phyloP scores from a whole-genome alignment of 2,329 filamentous ascomycete species.

The Sporothrix sp. region DNA sequence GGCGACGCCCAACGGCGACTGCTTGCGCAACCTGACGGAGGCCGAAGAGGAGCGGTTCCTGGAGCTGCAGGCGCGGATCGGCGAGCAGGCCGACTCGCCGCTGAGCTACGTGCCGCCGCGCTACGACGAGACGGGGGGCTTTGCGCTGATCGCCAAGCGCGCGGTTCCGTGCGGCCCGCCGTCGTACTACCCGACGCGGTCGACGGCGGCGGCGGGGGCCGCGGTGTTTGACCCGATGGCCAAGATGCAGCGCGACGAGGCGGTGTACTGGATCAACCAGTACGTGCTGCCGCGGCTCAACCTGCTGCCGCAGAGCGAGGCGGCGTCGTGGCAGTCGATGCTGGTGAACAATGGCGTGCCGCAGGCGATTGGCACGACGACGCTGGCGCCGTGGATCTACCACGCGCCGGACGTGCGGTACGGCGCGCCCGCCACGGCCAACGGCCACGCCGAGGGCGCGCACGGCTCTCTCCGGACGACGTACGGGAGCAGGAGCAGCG shows the following conservation, averaged over 20 bases:
- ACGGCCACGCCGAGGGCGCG: neutral
- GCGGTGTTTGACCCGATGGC: slow-evolving; percentile 41
- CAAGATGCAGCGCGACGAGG: slow-evolving; percentile 58
- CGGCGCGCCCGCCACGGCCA: neutral
- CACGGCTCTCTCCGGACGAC: too few species aligned
- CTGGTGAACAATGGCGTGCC: slow-evolving; percentile 21
- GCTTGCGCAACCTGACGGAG: slow-evolving; percentile 58
- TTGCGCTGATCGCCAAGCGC: slow-evolving; percentile 53
- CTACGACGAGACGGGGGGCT: slow-evolving; percentile 46
- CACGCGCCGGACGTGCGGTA: slow-evolving; percentile 14
- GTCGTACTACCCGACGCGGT: slow-evolving; percentile 46
- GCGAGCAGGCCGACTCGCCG: slow-evolving; percentile 39
- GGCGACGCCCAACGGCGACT: slow-evolving; percentile 66
- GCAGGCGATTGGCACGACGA: slow-evolving; percentile 35
- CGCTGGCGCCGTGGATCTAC: slow-evolving; percentile 48
- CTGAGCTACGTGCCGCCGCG: slow-evolving; percentile 47
- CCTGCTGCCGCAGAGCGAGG: slow-evolving; percentile 39
- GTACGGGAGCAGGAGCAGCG: slow-evolving; percentile 8
- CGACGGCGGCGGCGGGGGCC: slow-evolving; percentile 15
- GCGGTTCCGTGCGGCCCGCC: slow-evolving; percentile 55
- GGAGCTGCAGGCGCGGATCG: slow-evolving; percentile 53
- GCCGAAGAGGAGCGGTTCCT: slow-evolving; percentile 64
- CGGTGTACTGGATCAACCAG: slow-evolving; percentile 59
- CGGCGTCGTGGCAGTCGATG: slow-evolving; percentile 23
- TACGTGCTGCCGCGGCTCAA: slow-evolving; percentile 54